Evolutionary conservation across 139 green algal genomes (phyloP).

Genomic region (Haematococcus lacustris): DNA sequence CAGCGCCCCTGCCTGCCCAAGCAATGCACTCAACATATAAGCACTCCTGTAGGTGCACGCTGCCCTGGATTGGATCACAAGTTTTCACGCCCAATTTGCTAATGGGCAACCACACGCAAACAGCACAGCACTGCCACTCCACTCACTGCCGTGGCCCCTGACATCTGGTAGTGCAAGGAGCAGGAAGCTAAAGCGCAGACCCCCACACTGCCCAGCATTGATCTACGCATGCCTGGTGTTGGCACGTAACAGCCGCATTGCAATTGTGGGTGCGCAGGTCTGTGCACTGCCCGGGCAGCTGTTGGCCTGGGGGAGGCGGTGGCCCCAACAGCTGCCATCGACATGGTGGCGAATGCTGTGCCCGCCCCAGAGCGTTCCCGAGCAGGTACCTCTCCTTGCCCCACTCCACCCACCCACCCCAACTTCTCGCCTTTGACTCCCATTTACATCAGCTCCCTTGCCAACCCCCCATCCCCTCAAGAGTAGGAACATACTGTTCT

Average conservation of each 20-base stretch:
- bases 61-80: too few species aligned
- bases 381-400: neutral
- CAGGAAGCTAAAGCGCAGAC: neutral
- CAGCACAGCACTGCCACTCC: neutral
- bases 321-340: conserved; percentile 73
- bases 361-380: conserved; percentile 64
- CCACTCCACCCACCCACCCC: neutral
- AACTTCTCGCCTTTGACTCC: too few species aligned
- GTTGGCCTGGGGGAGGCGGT: conserved; percentile 91
- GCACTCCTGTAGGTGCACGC: too few species aligned
- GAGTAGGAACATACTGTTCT: neutral
- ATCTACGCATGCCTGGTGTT: neutral
- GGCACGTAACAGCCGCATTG: neutral
- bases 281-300: conserved; percentile 64
- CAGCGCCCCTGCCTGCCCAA: too few species aligned
- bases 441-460: too few species aligned
- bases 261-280: conserved; percentile 21
- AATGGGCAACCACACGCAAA: neutral
- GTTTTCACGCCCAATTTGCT: too few species aligned
- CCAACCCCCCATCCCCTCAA: neutral
- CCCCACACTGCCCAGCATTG: neutral
- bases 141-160: neutral
- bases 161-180: neutral
- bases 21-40: too few species aligned
- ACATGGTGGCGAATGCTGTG: conserved; percentile 79